Percentiles rank a stretch among this genome's conserved stretches.
Conservation (phyloP, 371 early-diverging fungal genomes). For the Fennellomyces sp. region DNA sequence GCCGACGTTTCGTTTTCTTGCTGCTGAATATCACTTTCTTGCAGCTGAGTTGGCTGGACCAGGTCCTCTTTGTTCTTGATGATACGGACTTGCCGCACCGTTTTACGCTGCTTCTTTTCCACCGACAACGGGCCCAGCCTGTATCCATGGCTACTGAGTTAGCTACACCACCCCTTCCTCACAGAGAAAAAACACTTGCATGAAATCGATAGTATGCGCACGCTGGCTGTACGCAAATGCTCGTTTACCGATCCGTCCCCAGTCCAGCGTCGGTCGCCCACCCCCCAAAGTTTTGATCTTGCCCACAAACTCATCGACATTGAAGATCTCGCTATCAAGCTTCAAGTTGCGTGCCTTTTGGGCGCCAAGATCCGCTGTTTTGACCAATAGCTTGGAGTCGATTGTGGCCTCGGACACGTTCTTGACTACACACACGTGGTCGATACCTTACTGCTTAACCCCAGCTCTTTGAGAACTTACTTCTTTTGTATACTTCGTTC, state of each 20-base stretch:
- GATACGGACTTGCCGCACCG: conserved; percentile 27
- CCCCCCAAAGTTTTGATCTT: conserved; percentile 56
- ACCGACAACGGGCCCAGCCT: conserved; percentile 73
- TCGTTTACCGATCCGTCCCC: conserved; percentile 64
- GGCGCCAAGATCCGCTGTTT: conserved; percentile 75
- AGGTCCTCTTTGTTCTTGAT: conserved; percentile 47
- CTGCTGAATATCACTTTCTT: conserved; percentile 72
- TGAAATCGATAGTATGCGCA: conserved; percentile 71
- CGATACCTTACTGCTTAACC: too few relatives aligned
- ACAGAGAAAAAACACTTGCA: conserved; percentile 47
- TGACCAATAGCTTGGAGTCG: conserved; percentile 77
- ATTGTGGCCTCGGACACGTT: conserved; percentile 88
- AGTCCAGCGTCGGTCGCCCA: conserved; percentile 39
- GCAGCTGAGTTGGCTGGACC: conserved; percentile 52
- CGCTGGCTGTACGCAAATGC: conserved; percentile 58
- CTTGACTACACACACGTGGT: too few relatives aligned
- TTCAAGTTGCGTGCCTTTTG: conserved; percentile 79
- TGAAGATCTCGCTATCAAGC: conserved; percentile 70
- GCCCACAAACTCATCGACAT: conserved; percentile 72
- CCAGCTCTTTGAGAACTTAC: too few relatives aligned
- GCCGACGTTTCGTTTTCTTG: conserved; percentile 91
- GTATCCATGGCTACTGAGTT: not conserved
- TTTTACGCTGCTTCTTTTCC: conserved; percentile 60
- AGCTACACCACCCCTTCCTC: too few relatives aligned
- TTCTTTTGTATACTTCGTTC: conserved; percentile 56